Evolutionary conservation across 1,139 yeast genomes (phyloP).

Genomic region (Scheffersomyces illinoinensis): DNA sequence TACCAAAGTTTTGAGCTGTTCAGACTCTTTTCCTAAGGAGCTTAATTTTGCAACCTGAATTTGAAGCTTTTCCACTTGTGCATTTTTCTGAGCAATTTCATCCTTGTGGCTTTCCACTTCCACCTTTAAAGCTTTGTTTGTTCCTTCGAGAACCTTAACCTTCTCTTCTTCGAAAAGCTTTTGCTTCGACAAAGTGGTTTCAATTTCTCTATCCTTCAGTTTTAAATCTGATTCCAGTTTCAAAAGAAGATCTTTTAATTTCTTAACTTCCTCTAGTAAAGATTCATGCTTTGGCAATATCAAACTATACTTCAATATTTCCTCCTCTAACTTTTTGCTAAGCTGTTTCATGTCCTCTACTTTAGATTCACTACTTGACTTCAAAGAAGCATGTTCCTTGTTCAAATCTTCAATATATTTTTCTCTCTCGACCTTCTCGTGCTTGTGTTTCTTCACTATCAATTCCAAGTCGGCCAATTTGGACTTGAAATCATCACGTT

Average conservation of each 20-base stretch:
- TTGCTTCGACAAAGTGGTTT: background rate
- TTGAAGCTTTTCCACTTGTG: constrained; percentile 6
- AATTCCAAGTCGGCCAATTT: constrained; percentile 9
- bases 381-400: constrained; percentile 16
- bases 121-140: background rate
- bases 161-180: background rate
- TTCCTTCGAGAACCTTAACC: background rate
- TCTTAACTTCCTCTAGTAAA: constrained; percentile 7
- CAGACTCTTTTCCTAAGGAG: background rate
- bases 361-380: constrained; percentile 10
- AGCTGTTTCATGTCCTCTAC: constrained; percentile 12
- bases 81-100: constrained; percentile 2
- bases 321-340: constrained; percentile 5
- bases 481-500: constrained; percentile 12
- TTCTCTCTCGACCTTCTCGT: constrained; percentile 20
- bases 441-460: constrained; percentile 5
- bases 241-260: constrained; percentile 7
- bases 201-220: background rate
- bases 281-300: constrained; percentile 5
- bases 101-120: background rate
- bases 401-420: constrained; percentile 16
- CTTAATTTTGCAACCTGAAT: background rate
- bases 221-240: background rate
- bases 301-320: constrained; percentile 1
- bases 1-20: background rate